These are phyloP conservation scores for Mycosphaerella arachidis DNA, from an alignment of 2,329 filamentous ascomycete genomes.

Conservation along the genomic window DNA sequence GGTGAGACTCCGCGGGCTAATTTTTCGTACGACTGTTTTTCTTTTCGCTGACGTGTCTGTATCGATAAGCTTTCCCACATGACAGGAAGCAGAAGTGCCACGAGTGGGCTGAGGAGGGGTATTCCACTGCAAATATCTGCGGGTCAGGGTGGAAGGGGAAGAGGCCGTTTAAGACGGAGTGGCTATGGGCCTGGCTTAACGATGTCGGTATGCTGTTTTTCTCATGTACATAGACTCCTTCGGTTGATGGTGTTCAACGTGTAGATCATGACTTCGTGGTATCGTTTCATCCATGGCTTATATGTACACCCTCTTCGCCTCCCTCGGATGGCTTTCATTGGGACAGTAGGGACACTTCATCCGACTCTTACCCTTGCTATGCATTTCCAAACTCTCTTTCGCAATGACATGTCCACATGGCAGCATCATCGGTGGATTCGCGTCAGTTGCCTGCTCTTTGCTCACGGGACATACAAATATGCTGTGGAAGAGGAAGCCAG, in stretches of 20 bases:
- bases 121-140: neutral
- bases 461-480: conserved; percentile 98
- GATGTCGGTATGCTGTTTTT: neutral
- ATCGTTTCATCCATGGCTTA: conserved; percentile 7
- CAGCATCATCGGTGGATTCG: conserved; percentile 94
- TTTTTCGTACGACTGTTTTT: too few species aligned
- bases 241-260: too few species aligned
- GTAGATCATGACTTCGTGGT: neutral
- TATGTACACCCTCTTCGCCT: conserved; percentile 63
- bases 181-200: neutral
- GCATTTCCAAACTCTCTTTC: conserved; percentile 71
- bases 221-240: neutral
- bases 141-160: neutral
- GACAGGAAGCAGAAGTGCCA: too few species aligned
- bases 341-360: conserved; percentile 99
- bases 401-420: conserved; percentile 93
- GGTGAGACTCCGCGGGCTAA: too few species aligned
- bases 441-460: conserved; percentile 90
- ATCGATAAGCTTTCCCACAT: too few species aligned
- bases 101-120: too few species aligned
- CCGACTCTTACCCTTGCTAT: conserved; percentile 66
- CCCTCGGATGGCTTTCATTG: conserved; percentile 69
- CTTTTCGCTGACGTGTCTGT: too few species aligned
- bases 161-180: neutral
- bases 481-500: conserved; percentile 72